Evolutionary conservation across 805 yeast species (phyloP), one percentile per base, ranked within the genome.

Genomic region (Kazachstania martiniae): DNA sequence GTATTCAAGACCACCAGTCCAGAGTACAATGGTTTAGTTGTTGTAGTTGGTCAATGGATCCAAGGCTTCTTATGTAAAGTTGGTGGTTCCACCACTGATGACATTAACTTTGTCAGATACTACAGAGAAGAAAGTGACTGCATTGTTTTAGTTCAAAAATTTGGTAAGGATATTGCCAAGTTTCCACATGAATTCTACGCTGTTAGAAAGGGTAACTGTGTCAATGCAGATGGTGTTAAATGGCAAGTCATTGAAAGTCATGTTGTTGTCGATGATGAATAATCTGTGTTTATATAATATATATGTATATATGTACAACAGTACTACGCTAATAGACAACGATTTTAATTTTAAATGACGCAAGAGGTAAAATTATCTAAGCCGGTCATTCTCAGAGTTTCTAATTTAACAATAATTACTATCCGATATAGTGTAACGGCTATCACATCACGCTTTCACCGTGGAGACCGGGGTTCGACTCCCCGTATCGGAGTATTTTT

Each of bases 191-290:
- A 39, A n/a, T 48, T 46, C 25, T 36, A 33, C n/a, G 43, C 41
- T 12, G 28, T 47, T 13, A 38, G 44, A 18, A 35, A 38, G 8
- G 58, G 51, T 25, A 45, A 42, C 9, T 30, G 30, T 8, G 45
- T 53, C 12, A 42, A 39, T 19, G 43, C 38, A 25, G 33, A 42
- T 23, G 53, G 51, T 5, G 26, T 47, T 8, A 31, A 37, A 9
- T 57, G 61, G 61, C 45, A 47, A 22, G 56, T 56, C 9, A 47
- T 57, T 25, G 62, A 57, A 39, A 42, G 50, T 25, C 32, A 39
- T 21, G n/a, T n/a, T n/a, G n/a, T n/a, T n/a, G n/a, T n/a, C n/a
- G n/a, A n/a, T n/a, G n/a, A n/a, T n/a, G n/a, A n/a, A n/a, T n/a
- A n/a, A n/a, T n/a, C n/a, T n/a, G n/a, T n/a, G n/a, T n/a, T n/a